phyloP scores from a whole-genome alignment of 805 yeast species.

The Myxozyma neglecta region DNA sequence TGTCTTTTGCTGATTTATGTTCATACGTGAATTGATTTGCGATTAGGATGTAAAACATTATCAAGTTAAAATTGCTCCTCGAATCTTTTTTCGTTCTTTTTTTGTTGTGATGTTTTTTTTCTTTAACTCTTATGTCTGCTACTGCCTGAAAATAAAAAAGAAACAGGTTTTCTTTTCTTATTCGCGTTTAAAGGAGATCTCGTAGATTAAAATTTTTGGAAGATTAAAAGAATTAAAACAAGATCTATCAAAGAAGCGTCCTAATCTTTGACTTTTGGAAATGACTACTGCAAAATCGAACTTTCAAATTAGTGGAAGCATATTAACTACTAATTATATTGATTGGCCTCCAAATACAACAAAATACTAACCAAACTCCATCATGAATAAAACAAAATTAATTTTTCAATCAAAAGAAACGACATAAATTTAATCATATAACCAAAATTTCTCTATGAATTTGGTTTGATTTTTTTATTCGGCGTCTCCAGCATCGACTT shows the following conservation, averaged over 20 bases:
- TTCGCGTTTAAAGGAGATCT: not conserved
- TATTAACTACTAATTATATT: no score
- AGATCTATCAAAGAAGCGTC: not conserved
- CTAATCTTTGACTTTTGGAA: not conserved
- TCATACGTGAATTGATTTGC: not conserved
- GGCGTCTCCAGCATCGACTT: no score
- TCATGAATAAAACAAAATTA: no score
- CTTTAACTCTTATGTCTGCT: not conserved
- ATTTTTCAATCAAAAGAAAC: no score
- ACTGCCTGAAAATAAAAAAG: not conserved
- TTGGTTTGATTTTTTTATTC: no score
- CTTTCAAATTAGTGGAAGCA: no score
- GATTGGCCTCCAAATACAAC: no score
- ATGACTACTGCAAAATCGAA: no score
- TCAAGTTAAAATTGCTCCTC: not conserved
- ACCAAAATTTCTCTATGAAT: no score
- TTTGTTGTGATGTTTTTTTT: not conserved
- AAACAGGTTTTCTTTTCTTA: constrained; percentile 8
- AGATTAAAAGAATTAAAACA: not conserved
- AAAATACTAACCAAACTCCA: no score
- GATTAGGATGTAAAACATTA: not conserved
- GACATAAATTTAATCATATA: no score
- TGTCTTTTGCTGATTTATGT: not conserved
- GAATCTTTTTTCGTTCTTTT: not conserved
- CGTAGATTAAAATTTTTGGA: not conserved